phyloP scores from a whole-genome alignment of 2,329 filamentous ascomycete species.

The Akanthomyces muscarius region DNA sequence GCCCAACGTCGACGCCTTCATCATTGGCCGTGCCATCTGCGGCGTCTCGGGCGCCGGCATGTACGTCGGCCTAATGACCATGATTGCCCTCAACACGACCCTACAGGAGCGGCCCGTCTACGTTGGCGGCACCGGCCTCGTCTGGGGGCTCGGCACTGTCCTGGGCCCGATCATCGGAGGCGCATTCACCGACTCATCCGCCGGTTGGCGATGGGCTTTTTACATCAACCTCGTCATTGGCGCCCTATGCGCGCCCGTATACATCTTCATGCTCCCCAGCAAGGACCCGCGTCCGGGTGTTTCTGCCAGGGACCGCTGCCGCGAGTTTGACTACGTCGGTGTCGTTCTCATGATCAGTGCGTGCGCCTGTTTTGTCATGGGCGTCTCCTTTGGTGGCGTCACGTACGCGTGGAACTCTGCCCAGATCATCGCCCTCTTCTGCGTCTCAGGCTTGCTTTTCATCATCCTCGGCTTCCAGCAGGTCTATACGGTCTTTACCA shows the following conservation, averaged over 20 bases:
- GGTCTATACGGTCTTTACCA: slow-evolving; percentile 36
- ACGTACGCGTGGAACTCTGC: slow-evolving; percentile 41
- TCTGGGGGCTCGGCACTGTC: slow-evolving; percentile 43
- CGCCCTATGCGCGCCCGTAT: slow-evolving; percentile 29
- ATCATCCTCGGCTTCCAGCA: slow-evolving; percentile 31
- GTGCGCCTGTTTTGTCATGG: slow-evolving; percentile 39
- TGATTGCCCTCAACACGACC: slow-evolving; percentile 26
- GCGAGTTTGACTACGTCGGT: slow-evolving; percentile 40
- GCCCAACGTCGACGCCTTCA: slow-evolving; percentile 38
- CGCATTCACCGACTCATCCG: slow-evolving; percentile 35
- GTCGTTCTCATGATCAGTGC: slow-evolving; percentile 37
- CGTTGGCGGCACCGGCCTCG: slow-evolving; percentile 17
- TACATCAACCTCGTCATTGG: slow-evolving; percentile 48
- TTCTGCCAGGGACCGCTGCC: slow-evolving; percentile 25
- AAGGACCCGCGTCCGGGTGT: slow-evolving; percentile 21
- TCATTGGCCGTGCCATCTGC: slow-evolving; percentile 39
- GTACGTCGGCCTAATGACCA: slow-evolving; percentile 30
- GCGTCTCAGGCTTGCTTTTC: slow-evolving; percentile 36
- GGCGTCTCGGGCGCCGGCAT: slow-evolving; percentile 39
- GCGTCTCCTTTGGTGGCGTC: slow-evolving; percentile 44
- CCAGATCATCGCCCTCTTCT: slow-evolving; percentile 41
- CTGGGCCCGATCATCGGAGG: slow-evolving; percentile 46
- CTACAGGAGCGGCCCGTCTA: slow-evolving; percentile 26
- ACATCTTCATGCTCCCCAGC: slow-evolving; percentile 26
- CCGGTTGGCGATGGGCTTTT: slow-evolving; percentile 37